A percentile compares a stretch with the other conserved stretches of the same genome.
phyloP scores from a whole-genome alignment of 2,329 filamentous ascomycete species.

The Clarireedia sp. region DNA sequence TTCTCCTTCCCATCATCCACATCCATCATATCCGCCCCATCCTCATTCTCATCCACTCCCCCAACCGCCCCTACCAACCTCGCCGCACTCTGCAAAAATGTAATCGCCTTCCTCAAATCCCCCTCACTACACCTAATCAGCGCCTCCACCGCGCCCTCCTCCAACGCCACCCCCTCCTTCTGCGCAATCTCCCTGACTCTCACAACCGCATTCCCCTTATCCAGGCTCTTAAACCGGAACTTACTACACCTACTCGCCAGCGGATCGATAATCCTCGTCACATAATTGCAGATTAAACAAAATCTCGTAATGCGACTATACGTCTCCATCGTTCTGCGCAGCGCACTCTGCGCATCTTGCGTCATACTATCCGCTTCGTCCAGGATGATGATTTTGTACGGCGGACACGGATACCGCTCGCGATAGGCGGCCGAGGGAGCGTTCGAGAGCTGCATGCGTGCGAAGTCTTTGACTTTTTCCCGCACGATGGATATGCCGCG shows the following conservation, averaged over 20 bases:
- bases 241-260: conserved; percentile 90
- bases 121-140: conserved; percentile 85
- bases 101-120: conserved; percentile 92
- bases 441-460: conserved; percentile 85
- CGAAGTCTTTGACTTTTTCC: conserved; percentile 98
- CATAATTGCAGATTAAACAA: conserved; percentile 97
- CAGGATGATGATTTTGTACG: conserved; percentile 97
- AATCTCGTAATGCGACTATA: conserved; percentile 96
- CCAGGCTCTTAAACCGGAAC: conserved; percentile 94
- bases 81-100: conserved; percentile 90
- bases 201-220: conserved; percentile 73
- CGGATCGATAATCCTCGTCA: conserved; percentile 95
- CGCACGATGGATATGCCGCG: conserved; percentile 95
- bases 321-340: conserved; percentile 95
- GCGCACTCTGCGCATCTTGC: conserved; percentile 88
- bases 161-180: conserved; percentile 67
- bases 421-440: conserved; percentile 54
- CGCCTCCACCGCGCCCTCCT: conserved; percentile 72
- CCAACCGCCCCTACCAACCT: conserved; percentile 69
- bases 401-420: conserved; percentile 78
- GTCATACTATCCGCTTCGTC: conserved; percentile 99
- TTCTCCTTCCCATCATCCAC: conserved; percentile 49
- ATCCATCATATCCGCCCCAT: conserved; percentile 37
- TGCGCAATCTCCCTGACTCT: conserved; percentile 76
- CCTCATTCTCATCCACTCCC: conserved; percentile 26